Conservation (phyloP, 2,329 filamentous ascomycete species). For the Ophiostoma novo-ulmi region DNA sequence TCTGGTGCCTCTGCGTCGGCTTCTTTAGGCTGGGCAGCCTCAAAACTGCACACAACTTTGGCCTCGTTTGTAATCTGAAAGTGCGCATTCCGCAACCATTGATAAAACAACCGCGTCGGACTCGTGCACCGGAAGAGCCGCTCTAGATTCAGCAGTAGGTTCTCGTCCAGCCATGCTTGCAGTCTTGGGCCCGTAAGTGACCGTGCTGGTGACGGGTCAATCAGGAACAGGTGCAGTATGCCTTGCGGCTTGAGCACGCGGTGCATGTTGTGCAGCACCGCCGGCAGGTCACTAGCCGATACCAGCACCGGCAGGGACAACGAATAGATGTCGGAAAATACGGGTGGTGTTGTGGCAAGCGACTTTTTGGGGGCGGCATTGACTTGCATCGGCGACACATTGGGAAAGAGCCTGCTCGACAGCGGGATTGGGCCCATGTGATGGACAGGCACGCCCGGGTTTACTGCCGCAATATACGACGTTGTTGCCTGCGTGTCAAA, state of each 20-base stretch:
- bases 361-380: slow-evolving; percentile 33
- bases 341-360: slow-evolving; percentile 38
- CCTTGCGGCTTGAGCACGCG: slow-evolving; percentile 52
- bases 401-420: slow-evolving; percentile 37
- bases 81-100: slow-evolving; percentile 53
- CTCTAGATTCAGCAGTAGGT: slow-evolving; percentile 56
- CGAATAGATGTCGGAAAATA: slow-evolving; percentile 49
- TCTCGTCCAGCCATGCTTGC: slow-evolving; percentile 56
- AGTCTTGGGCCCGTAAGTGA: slow-evolving; percentile 53
- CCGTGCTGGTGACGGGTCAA: slow-evolving; percentile 57
- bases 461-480: slow-evolving; percentile 45
- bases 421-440: slow-evolving; percentile 45
- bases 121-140: slow-evolving; percentile 54
- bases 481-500: slow-evolving; percentile 48
- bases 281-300: slow-evolving; percentile 51
- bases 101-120: slow-evolving; percentile 53
- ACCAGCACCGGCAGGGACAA: slow-evolving; percentile 54
- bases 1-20: neutral
- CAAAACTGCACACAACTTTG: slow-evolving; percentile 46
- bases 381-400: slow-evolving; percentile 39
- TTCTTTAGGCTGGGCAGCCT: slow-evolving; percentile 37
- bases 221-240: slow-evolving; percentile 53
- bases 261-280: slow-evolving; percentile 52
- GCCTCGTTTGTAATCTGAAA: slow-evolving; percentile 47
- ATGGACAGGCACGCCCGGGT: slow-evolving; percentile 40